Evolutionary conservation across 2,329 filamentous ascomycete species (phyloP), one percentile per base, ranked within the genome.

Genomic region (Hypoxylon sp.): DNA sequence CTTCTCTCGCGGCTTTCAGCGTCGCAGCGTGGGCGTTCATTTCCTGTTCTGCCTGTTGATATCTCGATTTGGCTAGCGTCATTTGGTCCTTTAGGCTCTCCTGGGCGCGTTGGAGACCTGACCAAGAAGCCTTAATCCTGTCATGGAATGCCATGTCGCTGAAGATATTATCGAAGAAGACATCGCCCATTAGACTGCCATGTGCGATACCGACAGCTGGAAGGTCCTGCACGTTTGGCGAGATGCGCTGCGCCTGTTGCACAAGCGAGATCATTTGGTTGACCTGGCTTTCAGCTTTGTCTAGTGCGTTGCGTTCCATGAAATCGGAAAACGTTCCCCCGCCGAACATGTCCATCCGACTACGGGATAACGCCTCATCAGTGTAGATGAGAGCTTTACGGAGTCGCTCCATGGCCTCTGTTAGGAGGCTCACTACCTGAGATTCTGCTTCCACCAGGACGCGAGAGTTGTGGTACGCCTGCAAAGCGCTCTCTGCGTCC

Each of bases 141-240:
- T 85, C 80, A 67, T 85, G 85, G 75, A 87, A 86, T 2, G 81
- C 80, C 79, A 85, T 82, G 64, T 88, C 85, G 7, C 80, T 82
- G 72, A 86, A 85, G 64, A 87, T 82, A 55, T 86, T 87, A 72
- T 88, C 84, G 70, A 88, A 87, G n/a, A 88, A 79, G 2, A 88
- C 79, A 66, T 88, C 85, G 6, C 79, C 79, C 75, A 87, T 80
- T 13, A 86, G 79, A 60, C 76, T 80, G 0, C 84, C 83, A 44
- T 83, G 79, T 0, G 82, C 81, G 51, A 88, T 83, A 20, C 76
- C 76, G 20, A 86, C 79, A 0, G 74, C 62, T 4, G 81, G 81
- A 58, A 88, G 76, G 2, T 74, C 70, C 2, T 74, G 72, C 1
- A 86, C 77, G 0, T 77, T 66, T 0, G 81, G 81, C 2, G 82